phyloP scores from a whole-genome alignment of 2,329 filamentous ascomycete genomes.

The Fusarium secorum region DNA sequence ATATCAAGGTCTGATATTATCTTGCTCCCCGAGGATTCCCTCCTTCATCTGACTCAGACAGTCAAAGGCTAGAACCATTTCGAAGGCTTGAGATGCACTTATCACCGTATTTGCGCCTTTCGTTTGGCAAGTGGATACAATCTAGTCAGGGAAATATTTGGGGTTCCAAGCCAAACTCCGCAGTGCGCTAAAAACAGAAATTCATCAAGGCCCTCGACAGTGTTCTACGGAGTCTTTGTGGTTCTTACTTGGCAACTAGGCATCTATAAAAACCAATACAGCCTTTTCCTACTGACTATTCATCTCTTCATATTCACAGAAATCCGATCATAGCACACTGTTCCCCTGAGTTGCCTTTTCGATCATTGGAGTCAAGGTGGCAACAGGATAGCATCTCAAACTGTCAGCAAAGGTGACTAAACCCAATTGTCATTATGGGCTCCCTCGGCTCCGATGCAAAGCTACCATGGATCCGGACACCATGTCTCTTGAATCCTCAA shows the following conservation, averaged over 20 bases:
- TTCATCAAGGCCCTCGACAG: background rate
- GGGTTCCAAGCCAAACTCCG: background rate
- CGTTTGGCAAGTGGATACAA: conserved; percentile 14
- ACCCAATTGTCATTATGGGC: conserved; percentile 47
- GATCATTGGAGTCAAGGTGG: background rate
- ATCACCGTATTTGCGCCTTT: background rate
- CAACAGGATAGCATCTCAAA: background rate
- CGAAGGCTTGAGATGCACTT: background rate
- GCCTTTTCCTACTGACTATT: background rate
- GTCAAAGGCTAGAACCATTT: background rate
- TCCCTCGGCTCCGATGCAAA: conserved; percentile 50
- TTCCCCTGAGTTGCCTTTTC: background rate
- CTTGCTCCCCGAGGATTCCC: background rate
- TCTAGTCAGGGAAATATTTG: background rate
- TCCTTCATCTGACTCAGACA: background rate
- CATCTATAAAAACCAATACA: background rate
- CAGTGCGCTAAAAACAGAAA: background rate
- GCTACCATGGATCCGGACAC: conserved; percentile 75
- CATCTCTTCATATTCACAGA: background rate
- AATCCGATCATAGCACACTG: background rate
- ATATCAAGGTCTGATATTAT: background rate
- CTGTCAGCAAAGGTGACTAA: background rate
- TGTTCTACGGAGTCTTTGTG: background rate
- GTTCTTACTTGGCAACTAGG: background rate
- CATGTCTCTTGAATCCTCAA: conserved; percentile 70